Evolutionary conservation across 202 grass and related monocot species (phyloP), one percentile per base, ranked within the genome.

Genomic region (Schoenoplectus triqueter): DNA sequence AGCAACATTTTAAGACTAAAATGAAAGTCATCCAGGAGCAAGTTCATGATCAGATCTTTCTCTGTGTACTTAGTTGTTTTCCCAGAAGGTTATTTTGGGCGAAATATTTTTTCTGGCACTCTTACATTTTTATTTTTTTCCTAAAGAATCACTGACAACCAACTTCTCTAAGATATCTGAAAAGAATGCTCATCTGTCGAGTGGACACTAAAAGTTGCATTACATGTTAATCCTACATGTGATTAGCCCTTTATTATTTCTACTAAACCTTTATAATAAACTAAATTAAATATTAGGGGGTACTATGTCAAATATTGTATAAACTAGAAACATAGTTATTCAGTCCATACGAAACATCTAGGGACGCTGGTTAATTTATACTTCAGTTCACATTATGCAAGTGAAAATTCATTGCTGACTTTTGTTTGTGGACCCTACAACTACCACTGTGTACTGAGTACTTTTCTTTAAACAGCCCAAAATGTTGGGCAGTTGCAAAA

Each of bases 21-120:
- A 31, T 31, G 78, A 89, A 86, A 78, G 95, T 91, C 31, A 95
- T 98, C 88, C 95, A 92, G 80, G 95, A 94, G 84, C 90, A 98
- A 88, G 95, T 92, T 10, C 91, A 91, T 73, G 92, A 91, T 69
- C 85, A 89, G 95, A 92, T 95, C 84, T 49, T 14, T 86, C 67
- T 77, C 61, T 69, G n/a, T 76, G 21, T 13, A 76, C 67, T 39
- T 75, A 10, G 15, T 87, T 0, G 31, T 75, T 14, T 57, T 57
- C 51, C 22, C 13, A 6, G 73, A 19, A 39, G 73, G n/a, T 41
- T 2, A 20, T 50, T 50, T 76, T 15, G 3, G 52, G 73, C 13
- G 20, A 22, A 72, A 22, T 9, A 19, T 7, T 74, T 74, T 21
- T 22, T 74, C 9, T 22, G 46, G 17, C 0, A 8, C 52, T 74